Conservation (phyloP, 1,139 yeast species). For the Starmera stellimalicola region DNA sequence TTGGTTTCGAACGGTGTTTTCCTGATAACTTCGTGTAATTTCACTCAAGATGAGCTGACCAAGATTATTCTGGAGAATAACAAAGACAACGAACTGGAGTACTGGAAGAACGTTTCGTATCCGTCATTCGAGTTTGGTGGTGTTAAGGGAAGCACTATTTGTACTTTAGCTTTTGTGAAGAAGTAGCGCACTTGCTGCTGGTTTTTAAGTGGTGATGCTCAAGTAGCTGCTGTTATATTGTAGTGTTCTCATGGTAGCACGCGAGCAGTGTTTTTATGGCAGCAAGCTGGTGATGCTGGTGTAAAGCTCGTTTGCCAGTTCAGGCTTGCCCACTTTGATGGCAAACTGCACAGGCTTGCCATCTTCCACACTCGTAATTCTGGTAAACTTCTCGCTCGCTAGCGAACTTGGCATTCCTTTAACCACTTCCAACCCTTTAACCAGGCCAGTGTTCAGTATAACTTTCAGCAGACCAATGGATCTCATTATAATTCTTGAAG, state of each 20-base stretch:
- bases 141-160: slow-evolving; percentile 73
- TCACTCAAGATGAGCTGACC: slow-evolving; percentile 69
- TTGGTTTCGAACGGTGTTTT: slow-evolving; percentile 51
- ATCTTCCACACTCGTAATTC: slow-evolving; percentile 51
- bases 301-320: slow-evolving; percentile 48
- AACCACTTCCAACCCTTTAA: slow-evolving; percentile 46
- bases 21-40: slow-evolving; percentile 89
- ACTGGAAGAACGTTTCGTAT: slow-evolving; percentile 59
- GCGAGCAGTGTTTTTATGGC: slow-evolving; percentile 7
- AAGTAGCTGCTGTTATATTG: neutral
- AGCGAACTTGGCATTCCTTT: slow-evolving; percentile 84
- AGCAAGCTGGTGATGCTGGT: slow-evolving; percentile 39
- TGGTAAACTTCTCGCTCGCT: slow-evolving; percentile 68
- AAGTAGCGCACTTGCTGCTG: slow-evolving; percentile 1
- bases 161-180: slow-evolving; percentile 70
- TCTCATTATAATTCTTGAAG: slow-evolving; percentile 75
- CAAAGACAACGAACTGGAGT: slow-evolving; percentile 30
- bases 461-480: slow-evolving; percentile 81
- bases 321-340: slow-evolving; percentile 56
- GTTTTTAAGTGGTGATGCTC: no score
- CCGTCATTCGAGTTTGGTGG: slow-evolving; percentile 90
- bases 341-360: slow-evolving; percentile 77
- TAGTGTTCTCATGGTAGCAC: neutral
- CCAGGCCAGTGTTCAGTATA: slow-evolving; percentile 65
- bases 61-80: slow-evolving; percentile 32